Percentiles rank a stretch among this genome's conserved stretches.
Evolutionary conservation across 306 rosid species (phyloP).

Genomic region (Geum urbanum): DNA sequence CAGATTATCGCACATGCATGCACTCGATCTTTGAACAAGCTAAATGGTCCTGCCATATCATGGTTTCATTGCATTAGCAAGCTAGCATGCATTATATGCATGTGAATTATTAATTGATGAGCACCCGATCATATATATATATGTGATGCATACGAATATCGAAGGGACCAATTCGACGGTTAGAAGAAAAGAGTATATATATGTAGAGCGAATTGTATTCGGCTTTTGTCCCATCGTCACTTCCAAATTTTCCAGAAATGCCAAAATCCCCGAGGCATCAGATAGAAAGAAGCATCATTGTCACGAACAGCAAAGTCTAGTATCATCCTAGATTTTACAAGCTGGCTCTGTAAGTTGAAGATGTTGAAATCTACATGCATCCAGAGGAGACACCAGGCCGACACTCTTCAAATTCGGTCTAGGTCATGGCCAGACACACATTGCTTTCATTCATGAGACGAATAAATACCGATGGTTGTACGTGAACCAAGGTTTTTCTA

Average conservation of each 20-base stretch:
- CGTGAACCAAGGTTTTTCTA: too few relatives aligned
- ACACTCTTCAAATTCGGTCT: neutral
- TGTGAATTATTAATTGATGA: neutral
- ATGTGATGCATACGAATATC: neutral
- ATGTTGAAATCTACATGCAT: slow-evolving; percentile 21
- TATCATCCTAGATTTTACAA: slow-evolving; percentile 23
- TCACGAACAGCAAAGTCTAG: neutral
- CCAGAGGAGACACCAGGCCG: neutral
- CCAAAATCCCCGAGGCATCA: slow-evolving; percentile 1
- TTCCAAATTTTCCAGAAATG: neutral
- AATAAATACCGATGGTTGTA: too few relatives aligned
- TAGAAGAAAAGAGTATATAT: slow-evolving; percentile 8
- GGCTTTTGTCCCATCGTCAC: neutral
- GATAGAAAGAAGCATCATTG: slow-evolving; percentile 9
- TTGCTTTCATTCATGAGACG: too few relatives aligned
- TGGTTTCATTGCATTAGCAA: too few relatives aligned
- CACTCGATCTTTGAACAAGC: too few relatives aligned
- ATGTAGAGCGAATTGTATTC: neutral
- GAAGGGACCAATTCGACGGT: slow-evolving; percentile 7
- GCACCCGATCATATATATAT: neutral
- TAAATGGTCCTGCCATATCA: too few relatives aligned
- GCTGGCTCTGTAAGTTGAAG: slow-evolving; percentile 28
- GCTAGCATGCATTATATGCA: neutral
- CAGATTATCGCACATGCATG: too few relatives aligned
- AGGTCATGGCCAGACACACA: neutral